A percentile compares a stretch with the other conserved stretches of the same genome.
Conservation (phyloP, 164 flowering plant species). For the Liriodendron chinense region DNA sequence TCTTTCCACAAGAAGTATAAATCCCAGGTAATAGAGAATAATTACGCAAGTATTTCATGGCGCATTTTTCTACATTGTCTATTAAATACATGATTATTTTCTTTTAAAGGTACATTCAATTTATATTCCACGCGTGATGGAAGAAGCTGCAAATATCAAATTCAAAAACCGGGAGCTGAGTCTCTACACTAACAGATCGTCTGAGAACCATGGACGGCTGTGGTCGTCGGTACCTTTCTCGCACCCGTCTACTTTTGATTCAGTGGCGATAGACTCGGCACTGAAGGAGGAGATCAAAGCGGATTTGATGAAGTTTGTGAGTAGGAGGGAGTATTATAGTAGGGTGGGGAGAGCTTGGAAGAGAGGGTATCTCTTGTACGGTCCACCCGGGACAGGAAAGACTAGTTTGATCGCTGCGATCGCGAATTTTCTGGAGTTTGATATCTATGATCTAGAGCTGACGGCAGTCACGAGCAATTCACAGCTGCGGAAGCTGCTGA, state of each 20-base stretch:
- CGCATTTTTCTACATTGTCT: no score
- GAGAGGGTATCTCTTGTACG: neutral
- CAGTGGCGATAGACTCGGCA: neutral
- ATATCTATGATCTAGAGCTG: constrained; percentile 15
- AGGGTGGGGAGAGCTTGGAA: neutral
- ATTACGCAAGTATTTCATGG: no score
- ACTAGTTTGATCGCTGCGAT: neutral
- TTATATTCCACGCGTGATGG: constrained; percentile 24
- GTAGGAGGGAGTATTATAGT: neutral
- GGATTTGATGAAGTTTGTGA: neutral
- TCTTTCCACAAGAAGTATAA: constrained; percentile 20
- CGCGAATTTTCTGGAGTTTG: neutral
- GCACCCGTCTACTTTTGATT: neutral
- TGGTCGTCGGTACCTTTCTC: constrained; percentile 23
- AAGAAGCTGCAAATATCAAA: constrained; percentile 20
- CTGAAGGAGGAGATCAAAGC: neutral
- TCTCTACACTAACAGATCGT: constrained; percentile 22
- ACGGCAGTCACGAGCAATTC: constrained; percentile 28
- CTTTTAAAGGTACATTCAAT: no score
- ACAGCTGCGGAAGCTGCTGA: constrained; percentile 25
- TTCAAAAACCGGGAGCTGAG: constrained; percentile 26
- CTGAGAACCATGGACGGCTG: constrained; percentile 7
- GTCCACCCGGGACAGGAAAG: neutral
- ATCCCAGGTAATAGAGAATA: no score
- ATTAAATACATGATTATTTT: no score